Base-by-base conservation (phyloP, 768 basidiomycete species). In the Hebeloma cylindrosporum region DNA sequence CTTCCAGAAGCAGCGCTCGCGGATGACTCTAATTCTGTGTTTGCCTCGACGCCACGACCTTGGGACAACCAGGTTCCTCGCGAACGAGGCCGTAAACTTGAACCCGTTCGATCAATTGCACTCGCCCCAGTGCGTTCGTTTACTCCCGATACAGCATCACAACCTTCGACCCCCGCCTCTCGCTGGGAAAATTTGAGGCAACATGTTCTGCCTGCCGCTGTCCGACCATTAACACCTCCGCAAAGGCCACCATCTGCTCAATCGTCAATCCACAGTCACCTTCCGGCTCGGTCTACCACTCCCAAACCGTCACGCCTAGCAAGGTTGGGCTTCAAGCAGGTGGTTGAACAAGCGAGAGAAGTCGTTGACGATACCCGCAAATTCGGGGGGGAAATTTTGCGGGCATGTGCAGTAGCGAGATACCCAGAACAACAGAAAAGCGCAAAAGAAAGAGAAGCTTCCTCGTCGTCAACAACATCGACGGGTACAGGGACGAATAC, bases 261-360 rank as follows among this genome's bases (percentile, higher is more conserved):
- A n/a, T 50, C 61, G 22, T 44, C 33, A 1, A 21, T 53, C 7
- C 41, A 27, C 47, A 22, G 53, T 43, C 31, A 49, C 44, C 7
- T 48, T 42, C 40, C 62, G 1, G 13, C 46, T 11, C 52, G 59
- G 11, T 53, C 58, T 4, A 46, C 44, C n/a, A 62, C 77, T 0
- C 74, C 78, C 7, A 82, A 78, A 52, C 70, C 69, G 4, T 79
- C 76, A 25, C 68, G 76, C 10, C 59, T 83, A 22, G 70, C 71
- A 5, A 71, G 71, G 34, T 60, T 82, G 9, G 81, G 77, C 1
- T 80, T 84, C 51, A 72, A 72, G 35, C 81, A 86, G 17, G 78
- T 84, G 9, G 83, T 85, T 1, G 85, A 87, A 25, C 73, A 80
- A 44, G 83, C 69, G 3, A 74, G 73, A 20, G 81, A 79, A 42